These are phyloP conservation scores for Colletotrichum sp. DNA, from an alignment of 2,329 filamentous ascomycete genomes.

Conservation along the genomic window DNA sequence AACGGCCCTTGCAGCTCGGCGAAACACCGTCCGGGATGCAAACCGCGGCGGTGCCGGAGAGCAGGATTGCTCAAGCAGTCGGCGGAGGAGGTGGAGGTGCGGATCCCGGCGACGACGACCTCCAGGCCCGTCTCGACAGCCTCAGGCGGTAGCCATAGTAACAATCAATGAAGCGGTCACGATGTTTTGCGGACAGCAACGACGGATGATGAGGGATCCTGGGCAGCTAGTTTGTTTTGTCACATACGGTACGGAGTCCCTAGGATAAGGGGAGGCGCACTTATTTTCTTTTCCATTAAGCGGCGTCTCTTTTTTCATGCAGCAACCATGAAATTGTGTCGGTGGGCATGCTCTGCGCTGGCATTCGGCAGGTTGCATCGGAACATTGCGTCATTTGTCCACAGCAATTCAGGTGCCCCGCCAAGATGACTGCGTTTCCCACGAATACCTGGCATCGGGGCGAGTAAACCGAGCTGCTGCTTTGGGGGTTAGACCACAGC, in stretches of 20 bases:
- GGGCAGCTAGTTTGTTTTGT: conserved; percentile 15
- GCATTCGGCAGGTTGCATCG: not conserved
- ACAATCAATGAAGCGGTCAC: not conserved
- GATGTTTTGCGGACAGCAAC: not conserved
- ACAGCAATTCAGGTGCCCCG: not conserved
- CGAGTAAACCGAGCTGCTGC: not conserved
- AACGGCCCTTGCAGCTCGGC: conserved; percentile 68
- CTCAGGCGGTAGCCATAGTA: conserved; percentile 59
- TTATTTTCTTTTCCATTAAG: not conserved
- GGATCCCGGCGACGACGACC: conserved; percentile 82
- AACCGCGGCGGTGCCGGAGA: conserved; percentile 73
- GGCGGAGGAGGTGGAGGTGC: conserved; percentile 66
- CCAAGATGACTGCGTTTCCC: not conserved
- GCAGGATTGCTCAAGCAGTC: conserved; percentile 84
- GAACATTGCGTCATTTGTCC: conserved; percentile 10
- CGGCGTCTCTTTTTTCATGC: not conserved
- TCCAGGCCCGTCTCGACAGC: conserved; percentile 92
- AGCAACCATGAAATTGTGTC: not conserved
- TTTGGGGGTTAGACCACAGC: not conserved
- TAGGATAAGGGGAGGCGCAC: conserved; percentile 10
- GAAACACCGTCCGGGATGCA: conserved; percentile 89
- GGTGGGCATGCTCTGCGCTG: not conserved
- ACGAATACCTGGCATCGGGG: not conserved
- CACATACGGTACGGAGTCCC: conserved; percentile 6
- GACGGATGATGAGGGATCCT: not conserved